Conservation (phyloP, 768 basidiomycete species). For the Piloderma croceum region DNA sequence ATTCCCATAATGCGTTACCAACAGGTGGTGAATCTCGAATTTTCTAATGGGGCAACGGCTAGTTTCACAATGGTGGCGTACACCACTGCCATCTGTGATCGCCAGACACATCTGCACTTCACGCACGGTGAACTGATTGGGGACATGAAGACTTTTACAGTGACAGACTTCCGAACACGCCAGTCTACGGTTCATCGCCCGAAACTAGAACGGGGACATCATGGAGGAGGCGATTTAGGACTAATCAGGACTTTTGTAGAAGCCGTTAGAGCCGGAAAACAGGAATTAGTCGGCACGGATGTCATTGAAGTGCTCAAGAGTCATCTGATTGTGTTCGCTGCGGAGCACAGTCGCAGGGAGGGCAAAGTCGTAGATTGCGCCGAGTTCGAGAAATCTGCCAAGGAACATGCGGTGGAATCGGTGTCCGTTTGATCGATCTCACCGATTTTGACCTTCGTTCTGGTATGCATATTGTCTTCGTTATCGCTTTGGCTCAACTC, state of each 20-base stretch:
- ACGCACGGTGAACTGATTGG: slow-evolving; percentile 87
- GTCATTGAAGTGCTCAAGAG: slow-evolving; percentile 66
- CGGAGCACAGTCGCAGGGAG: slow-evolving; percentile 68
- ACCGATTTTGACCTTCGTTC: not conserved
- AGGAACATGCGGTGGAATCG: slow-evolving; percentile 24
- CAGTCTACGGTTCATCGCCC: slow-evolving; percentile 41
- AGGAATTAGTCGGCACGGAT: slow-evolving; percentile 60
- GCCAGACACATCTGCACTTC: slow-evolving; percentile 83
- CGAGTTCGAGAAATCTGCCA: slow-evolving; percentile 54
- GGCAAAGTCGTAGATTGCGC: slow-evolving; percentile 65
- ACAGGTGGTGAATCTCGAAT: slow-evolving; percentile 82
- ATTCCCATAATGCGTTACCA: not conserved
- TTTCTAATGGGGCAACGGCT: slow-evolving; percentile 72
- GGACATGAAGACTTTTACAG: slow-evolving; percentile 70
- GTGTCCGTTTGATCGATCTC: not conserved
- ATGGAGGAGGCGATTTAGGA: slow-evolving; percentile 81
- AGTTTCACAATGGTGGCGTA: slow-evolving; percentile 90
- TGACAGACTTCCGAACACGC: slow-evolving; percentile 67
- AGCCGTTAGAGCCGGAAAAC: slow-evolving; percentile 62
- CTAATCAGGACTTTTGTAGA: slow-evolving; percentile 71
- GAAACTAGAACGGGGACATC: slow-evolving; percentile 56
- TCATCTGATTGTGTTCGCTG: slow-evolving; percentile 84
- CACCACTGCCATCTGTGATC: slow-evolving; percentile 71
- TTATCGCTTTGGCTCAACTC: slow-evolving; percentile 5
- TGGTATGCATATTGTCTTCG: slow-evolving; percentile 3